phyloP scores from a whole-genome alignment of 164 flowering plant genomes.

The Chloranthus sessilifolius region DNA sequence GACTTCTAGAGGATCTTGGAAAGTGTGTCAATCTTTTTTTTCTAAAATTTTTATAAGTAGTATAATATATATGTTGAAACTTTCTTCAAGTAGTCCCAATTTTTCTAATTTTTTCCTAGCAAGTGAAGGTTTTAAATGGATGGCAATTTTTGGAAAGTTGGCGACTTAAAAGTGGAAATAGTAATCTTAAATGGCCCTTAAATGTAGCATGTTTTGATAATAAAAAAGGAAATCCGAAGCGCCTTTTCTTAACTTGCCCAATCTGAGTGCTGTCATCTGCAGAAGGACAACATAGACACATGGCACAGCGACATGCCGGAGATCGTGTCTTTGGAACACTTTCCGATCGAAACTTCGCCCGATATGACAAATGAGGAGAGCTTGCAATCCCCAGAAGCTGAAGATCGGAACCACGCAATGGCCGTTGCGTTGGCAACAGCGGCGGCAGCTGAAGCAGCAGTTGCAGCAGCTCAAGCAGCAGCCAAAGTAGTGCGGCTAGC shows the following conservation, averaged over 20 bases:
- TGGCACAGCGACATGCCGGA: constrained; percentile 71
- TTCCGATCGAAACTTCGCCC: constrained; percentile 70
- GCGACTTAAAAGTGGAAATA: neutral
- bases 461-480: constrained; percentile 90
- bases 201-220: no score
- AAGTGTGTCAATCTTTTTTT: no score
- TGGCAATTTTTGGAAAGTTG: neutral
- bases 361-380: constrained; percentile 55
- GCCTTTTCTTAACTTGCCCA: no score
- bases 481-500: constrained; percentile 79
- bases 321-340: constrained; percentile 75
- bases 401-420: constrained; percentile 68
- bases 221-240: no score
- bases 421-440: constrained; percentile 89
- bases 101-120: no score
- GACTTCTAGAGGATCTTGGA: no score
- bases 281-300: constrained; percentile 51
- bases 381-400: constrained; percentile 35
- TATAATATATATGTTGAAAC: no score
- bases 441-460: constrained; percentile 89
- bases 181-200: neutral
- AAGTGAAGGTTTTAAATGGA: no score
- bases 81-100: no score
- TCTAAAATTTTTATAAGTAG: no score
- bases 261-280: neutral